These are phyloP conservation scores for Meredithiella fracta DNA, from an alignment of 2,329 filamentous ascomycete genomes.

Conservation along the genomic window DNA sequence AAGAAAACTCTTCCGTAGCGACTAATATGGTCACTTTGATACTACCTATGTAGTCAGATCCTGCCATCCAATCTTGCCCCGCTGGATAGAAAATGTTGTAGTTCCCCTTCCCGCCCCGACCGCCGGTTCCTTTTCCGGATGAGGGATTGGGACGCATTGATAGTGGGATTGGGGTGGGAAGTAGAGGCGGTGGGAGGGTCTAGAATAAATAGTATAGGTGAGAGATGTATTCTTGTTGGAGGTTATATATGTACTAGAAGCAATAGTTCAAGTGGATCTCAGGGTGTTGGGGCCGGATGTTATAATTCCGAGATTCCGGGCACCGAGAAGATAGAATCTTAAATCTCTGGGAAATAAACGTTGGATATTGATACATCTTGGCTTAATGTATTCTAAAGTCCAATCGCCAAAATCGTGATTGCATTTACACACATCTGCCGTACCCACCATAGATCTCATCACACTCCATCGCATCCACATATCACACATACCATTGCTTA, in stretches of 20 bases:
- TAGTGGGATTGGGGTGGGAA: neutral
- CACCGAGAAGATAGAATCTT: neutral
- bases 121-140: neutral
- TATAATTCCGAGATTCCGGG: neutral
- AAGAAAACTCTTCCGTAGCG: neutral
- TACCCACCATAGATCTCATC: no score
- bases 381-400: no score
- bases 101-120: neutral
- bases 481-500: no score
- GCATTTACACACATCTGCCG: no score
- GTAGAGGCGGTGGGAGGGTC: neutral
- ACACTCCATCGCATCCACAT: no score
- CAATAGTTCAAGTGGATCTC: no score
- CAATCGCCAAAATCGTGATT: no score
- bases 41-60: neutral
- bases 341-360: neutral
- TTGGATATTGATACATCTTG: no score
- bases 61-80: neutral
- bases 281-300: neutral
- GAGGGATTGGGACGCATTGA: neutral
- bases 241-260: no score
- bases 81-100: neutral
- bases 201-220: no score
- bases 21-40: neutral
- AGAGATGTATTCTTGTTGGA: no score